Conservation (phyloP, 805 yeast species). For the Jamesozyma gamospora region DNA sequence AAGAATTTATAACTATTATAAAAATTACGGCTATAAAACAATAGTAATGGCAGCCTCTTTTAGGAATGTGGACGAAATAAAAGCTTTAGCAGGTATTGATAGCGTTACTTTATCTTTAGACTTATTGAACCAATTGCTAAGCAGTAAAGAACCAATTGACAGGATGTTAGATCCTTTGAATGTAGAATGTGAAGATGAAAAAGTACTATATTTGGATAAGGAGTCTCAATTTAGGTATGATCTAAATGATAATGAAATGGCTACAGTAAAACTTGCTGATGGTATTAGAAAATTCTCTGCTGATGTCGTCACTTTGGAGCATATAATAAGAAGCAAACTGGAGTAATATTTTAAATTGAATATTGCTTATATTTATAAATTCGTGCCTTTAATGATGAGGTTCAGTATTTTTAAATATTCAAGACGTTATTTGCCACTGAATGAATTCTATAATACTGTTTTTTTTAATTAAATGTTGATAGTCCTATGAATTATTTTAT, state of each 20-base stretch:
- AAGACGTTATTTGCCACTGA: too few relatives aligned
- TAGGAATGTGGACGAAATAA: conserved; percentile 92
- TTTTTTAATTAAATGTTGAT: conserved; percentile 1
- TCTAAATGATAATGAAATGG: conserved; percentile 95
- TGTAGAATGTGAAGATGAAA: conserved; percentile 44
- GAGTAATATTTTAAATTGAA: conserved; percentile 19
- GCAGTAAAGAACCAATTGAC: conserved; percentile 70
- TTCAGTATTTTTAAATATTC: not conserved
- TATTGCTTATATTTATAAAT: not conserved
- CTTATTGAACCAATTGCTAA: conserved; percentile 75
- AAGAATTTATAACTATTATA: conserved; percentile 88
- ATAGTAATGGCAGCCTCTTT: conserved; percentile 99
- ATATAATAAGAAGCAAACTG: conserved; percentile 52
- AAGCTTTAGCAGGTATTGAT: conserved; percentile 93
- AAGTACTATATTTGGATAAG: conserved; percentile 72
- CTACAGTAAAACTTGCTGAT: conserved; percentile 92
- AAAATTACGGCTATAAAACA: conserved; percentile 89
- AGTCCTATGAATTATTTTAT: conserved; percentile 6
- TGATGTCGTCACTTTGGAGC: conserved; percentile 74
- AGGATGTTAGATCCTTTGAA: conserved; percentile 58
- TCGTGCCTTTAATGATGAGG: not conserved
- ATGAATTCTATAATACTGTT: not conserved
- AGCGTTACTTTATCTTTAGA: conserved; percentile 89
- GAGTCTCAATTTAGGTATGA: conserved; percentile 85
- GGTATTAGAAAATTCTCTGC: conserved; percentile 97